A percentile compares a stretch with the other conserved stretches of the same genome.
These are phyloP conservation scores for Mucor indicus DNA, from an alignment of 371 early-diverging fungal species.

Conservation along the genomic window DNA sequence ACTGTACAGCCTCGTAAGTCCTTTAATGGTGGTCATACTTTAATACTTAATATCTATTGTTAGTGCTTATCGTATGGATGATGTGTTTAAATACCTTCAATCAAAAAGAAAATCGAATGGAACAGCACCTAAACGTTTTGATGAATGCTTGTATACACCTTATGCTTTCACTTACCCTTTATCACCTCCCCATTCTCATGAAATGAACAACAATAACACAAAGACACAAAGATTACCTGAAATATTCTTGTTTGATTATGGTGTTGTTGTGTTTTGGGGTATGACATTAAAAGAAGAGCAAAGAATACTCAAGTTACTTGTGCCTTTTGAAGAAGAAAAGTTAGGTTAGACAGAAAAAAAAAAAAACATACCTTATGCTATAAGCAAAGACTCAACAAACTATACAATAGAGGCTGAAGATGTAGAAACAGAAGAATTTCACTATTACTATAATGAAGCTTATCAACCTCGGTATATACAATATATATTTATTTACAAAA, in stretches of 20 bases:
- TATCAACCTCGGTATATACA: slow-evolving; percentile 65
- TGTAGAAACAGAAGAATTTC: slow-evolving; percentile 89
- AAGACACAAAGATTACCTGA: slow-evolving; percentile 53
- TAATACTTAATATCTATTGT: too few relatives aligned
- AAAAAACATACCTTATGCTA: too few relatives aligned
- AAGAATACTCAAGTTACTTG: slow-evolving; percentile 65
- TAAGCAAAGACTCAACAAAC: too few relatives aligned
- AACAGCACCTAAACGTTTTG: slow-evolving; percentile 43
- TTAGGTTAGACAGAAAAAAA: too few relatives aligned
- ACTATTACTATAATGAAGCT: slow-evolving; percentile 80
- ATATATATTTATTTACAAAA: too few relatives aligned
- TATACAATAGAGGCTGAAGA: slow-evolving; percentile 54
- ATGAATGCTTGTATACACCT: slow-evolving; percentile 53
- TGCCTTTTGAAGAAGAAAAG: slow-evolving; percentile 70
- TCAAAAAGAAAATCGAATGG: slow-evolving; percentile 37
- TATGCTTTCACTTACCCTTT: slow-evolving; percentile 38
- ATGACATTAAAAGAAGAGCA: slow-evolving; percentile 84
- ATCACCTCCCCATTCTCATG: slow-evolving; percentile 30
- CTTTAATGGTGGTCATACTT: too few relatives aligned
- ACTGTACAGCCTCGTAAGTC: slow-evolving; percentile 79
- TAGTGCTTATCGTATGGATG: slow-evolving; percentile 64
- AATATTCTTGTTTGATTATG: slow-evolving; percentile 89
- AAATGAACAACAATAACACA: neutral
- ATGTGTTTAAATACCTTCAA: slow-evolving; percentile 54
- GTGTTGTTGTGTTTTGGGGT: slow-evolving; percentile 96